Base-by-base conservation (phyloP, 345 rosid genomes). In the Hypericum perforatum region DNA sequence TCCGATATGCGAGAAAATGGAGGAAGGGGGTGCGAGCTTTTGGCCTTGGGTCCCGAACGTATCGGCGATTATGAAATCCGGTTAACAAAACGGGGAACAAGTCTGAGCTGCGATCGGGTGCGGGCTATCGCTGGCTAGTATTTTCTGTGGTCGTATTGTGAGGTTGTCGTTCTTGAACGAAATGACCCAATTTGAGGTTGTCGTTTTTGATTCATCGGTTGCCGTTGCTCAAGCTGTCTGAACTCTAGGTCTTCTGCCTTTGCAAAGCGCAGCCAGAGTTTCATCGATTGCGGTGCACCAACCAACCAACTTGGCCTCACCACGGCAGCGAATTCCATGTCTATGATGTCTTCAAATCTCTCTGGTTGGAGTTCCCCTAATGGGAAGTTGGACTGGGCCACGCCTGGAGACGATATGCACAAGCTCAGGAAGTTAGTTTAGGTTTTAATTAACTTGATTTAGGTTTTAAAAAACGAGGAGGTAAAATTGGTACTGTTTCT, bases 191-290 rank as follows among this genome's bases (percentile, higher is more conserved):
- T 79, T 60, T 14, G 95, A 89, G 14, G n/a, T n/a, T n/a, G n/a
- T n/a, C n/a, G n/a, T n/a, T n/a, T 85, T 78, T 0, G 96, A 85
- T 39, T 74, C 98, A 2, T 87, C 96, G 3, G 90, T 84, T 59
- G 92, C 95, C 1, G 95, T 84, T 59, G 95, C 95, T 37, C 79
- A 79, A 40, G 96, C 95, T 0, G 79, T 87, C 40, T 91, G 98
- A 87, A 87, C 14, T 82, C 96, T 0, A 88, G 98, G 70, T 69
- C 88, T 16, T 82, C 96, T 3, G 94, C 95, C 0, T 87, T 91
- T 70, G 75, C 94, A 0, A 82, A 82, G 67, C 74, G 98, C 29
- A 91, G 98, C 68, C 82, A 85, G 72, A 91, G 98, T 67, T 87
- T 91, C 39, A 70, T 87, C 12, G 89, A 85, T 63, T 82, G 82